Evolutionary conservation across 2,329 filamentous ascomycete species (phyloP).

Genomic region (Aschersonia sp.): DNA sequence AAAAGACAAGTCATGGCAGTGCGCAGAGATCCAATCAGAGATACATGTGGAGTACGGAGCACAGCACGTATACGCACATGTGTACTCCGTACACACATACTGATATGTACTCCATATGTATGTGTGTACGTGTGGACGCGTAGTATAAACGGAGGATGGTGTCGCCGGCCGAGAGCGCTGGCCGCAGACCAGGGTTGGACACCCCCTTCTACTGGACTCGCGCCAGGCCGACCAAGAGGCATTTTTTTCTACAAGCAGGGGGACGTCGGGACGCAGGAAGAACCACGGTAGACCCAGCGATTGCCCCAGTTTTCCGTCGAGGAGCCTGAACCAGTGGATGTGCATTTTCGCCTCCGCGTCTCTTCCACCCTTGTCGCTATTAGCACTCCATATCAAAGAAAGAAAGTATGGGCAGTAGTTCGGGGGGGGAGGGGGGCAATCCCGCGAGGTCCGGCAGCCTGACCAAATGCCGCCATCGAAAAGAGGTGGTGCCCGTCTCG

Average conservation of each 20-base stretch:
- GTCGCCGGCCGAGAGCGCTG: constrained; percentile 4
- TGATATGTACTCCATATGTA: too few species aligned
- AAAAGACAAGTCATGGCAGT: too few species aligned
- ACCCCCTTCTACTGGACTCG: neutral
- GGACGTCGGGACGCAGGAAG: neutral
- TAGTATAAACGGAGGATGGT: neutral
- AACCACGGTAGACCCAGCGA: neutral
- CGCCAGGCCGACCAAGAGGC: neutral
- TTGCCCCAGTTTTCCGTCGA: neutral
- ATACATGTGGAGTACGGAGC: neutral
- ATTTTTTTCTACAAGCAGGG: neutral
- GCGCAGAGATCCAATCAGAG: neutral
- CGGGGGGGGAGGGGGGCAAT: constrained; percentile 3
- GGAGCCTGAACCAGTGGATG: neutral
- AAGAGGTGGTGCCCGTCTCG: neutral
- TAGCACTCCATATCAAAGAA: neutral
- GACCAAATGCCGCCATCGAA: constrained; percentile 5
- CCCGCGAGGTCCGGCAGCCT: constrained; percentile 1
- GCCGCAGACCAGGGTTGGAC: constrained; percentile 2
- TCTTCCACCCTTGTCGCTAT: neutral
- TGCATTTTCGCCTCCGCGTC: neutral
- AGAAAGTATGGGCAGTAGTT: constrained; percentile 1
- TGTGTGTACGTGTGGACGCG: too few species aligned
- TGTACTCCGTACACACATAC: too few species aligned
- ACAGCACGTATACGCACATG: too few species aligned